Evolutionary conservation across 495 filamentous ascomycete species (phyloP).

Genomic region (Penicillium bialowiezense): DNA sequence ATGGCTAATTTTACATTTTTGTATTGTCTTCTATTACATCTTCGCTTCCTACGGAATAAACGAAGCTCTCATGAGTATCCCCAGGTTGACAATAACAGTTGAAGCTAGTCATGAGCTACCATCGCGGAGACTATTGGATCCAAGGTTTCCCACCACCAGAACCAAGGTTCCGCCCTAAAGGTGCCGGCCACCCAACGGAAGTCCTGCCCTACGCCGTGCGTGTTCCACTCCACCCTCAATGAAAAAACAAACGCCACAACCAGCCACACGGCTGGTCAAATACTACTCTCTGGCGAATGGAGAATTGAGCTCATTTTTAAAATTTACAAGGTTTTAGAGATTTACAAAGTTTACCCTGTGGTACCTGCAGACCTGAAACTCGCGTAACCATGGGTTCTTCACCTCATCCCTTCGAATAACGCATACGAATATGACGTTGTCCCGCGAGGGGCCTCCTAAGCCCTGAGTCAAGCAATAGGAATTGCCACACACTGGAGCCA

Average conservation of each 20-base stretch:
- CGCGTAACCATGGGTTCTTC: not conserved
- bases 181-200: slow-evolving; percentile 3
- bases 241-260: slow-evolving; percentile 2
- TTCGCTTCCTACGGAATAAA: not conserved
- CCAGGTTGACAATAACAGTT: too few species aligned
- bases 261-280: slow-evolving; percentile 1
- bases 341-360: not conserved
- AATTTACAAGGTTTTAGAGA: too few species aligned
- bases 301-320: too few species aligned
- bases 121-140: not conserved
- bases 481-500: slow-evolving; percentile 1
- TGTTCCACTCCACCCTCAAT: not conserved
- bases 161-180: slow-evolving; percentile 1
- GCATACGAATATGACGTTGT: not conserved
- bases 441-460: not conserved
- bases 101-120: not conserved
- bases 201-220: not conserved
- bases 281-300: not conserved
- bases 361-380: not conserved
- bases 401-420: not conserved
- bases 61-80: too few species aligned
- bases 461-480: not conserved
- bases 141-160: not conserved
- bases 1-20: not conserved
- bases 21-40: not conserved